phyloP scores from a whole-genome alignment of 495 filamentous ascomycete genomes.

The Xylaria longipes region DNA sequence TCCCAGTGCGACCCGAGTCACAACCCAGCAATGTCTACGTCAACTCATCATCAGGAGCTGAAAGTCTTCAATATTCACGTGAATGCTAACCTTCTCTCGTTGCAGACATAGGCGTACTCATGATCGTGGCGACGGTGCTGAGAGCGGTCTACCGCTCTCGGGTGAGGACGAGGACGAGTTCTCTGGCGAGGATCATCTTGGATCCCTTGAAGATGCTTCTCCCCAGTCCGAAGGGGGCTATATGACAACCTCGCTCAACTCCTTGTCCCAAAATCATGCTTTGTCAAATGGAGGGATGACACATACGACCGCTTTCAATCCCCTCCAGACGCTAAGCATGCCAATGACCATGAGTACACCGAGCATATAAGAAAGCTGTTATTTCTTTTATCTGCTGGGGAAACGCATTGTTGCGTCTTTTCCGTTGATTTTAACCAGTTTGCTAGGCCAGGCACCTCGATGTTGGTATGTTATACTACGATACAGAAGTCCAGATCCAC shows the following conservation, averaged over 20 bases:
- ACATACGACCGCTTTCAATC: constrained; percentile 51
- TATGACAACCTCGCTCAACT: constrained; percentile 51
- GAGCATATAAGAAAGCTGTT: constrained; percentile 23
- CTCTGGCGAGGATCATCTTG: constrained; percentile 71
- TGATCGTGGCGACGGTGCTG: constrained; percentile 74
- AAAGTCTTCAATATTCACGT: constrained; percentile 27
- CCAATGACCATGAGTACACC: constrained; percentile 61
- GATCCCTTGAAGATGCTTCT: constrained; percentile 76
- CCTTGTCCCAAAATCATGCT: constrained; percentile 42
- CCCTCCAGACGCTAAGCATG: constrained; percentile 60
- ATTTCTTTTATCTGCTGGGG: constrained; percentile 18
- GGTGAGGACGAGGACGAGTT: constrained; percentile 83
- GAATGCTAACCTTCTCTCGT: constrained; percentile 42
- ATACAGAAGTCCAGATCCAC: constrained; percentile 32
- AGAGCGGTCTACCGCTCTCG: constrained; percentile 66
- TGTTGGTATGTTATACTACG: constrained; percentile 29
- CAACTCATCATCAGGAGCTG: constrained; percentile 43
- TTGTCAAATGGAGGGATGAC: constrained; percentile 39
- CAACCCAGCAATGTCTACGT: constrained; percentile 36
- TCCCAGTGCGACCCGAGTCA: constrained; percentile 33
- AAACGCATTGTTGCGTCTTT: neutral
- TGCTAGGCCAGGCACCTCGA: constrained; percentile 25
- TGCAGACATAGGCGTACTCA: constrained; percentile 93
- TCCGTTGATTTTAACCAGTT: constrained; percentile 10
- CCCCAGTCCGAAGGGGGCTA: constrained; percentile 67